A percentile compares a stretch with the other conserved stretches of the same genome.
Conservation (phyloP, 1,284 basidiomycete species). For the Vanrija pseudolonga region DNA sequence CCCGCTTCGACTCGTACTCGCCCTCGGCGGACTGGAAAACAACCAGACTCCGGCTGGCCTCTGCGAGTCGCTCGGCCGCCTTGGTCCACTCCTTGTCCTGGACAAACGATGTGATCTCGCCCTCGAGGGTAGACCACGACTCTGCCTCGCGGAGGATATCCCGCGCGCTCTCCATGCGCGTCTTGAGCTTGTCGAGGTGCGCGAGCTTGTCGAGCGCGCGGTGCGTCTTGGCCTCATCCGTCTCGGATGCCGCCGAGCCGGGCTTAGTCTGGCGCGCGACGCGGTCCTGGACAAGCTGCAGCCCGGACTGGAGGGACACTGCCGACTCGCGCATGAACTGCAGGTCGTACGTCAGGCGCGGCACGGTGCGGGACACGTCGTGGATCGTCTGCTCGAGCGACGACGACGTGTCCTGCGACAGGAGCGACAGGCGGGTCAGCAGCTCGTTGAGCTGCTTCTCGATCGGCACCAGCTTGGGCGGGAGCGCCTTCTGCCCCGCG, state of each 20-base stretch:
- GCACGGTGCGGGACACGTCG: constrained; percentile 81
- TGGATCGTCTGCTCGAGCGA: constrained; percentile 81
- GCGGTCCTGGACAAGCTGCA: constrained; percentile 58
- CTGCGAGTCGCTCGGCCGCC: constrained; percentile 80
- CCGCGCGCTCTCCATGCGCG: constrained; percentile 76
- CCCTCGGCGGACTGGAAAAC: constrained; percentile 79
- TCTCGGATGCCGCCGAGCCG: neutral
- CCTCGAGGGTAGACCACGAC: constrained; percentile 88
- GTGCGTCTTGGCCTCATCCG: constrained; percentile 30
- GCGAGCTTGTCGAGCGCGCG: constrained; percentile 63
- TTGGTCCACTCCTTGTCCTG: constrained; percentile 64
- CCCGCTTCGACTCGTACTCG: constrained; percentile 78
- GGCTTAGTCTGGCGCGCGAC: constrained; percentile 40
- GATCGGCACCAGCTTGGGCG: constrained; percentile 60
- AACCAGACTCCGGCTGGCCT: constrained; percentile 78
- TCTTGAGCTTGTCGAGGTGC: constrained; percentile 74
- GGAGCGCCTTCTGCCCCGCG: constrained; percentile 11
- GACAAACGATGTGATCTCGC: constrained; percentile 78
- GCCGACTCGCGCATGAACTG: constrained; percentile 93
- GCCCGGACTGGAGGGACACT: constrained; percentile 62
- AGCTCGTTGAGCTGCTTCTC: constrained; percentile 70
- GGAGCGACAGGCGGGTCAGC: constrained; percentile 71
- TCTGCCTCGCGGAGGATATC: constrained; percentile 86
- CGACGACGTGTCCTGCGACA: constrained; percentile 78
- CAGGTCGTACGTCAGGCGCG: constrained; percentile 83